Base-by-base conservation (phyloP, 805 yeast genomes). In the Yarrowia alimentaria region DNA sequence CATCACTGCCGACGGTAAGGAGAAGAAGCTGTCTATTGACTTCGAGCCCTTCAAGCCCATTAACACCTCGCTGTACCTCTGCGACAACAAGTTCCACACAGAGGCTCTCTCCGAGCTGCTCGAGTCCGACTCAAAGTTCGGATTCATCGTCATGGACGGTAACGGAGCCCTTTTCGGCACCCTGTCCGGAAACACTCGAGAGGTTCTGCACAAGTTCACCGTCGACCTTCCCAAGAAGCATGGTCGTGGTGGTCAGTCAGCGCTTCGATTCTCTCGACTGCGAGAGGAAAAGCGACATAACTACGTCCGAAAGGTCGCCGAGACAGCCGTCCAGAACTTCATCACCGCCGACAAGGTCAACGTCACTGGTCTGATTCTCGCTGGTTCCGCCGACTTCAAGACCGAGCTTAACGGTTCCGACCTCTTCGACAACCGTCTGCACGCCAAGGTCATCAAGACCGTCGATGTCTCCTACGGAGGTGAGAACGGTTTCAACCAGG, bases 171-270 rank as follows among this genome's bases (percentile, higher is more conserved):
- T 93, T 59, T 93, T 93, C 61, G 99, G 99, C 71, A 78, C 94
- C 14, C 80, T 93, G 52, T 81, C 94, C 35, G 99, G 99, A 68
- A 93, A 93, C 73, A 90, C 96, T 38, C 84, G 99, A 75, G 96
- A 93, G 56, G 87, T 93, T 35, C 75, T 93, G 64, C 96, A 91
- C 71, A 93, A 93, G 71, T 93, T 93, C 72, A 85, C 89, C 1
- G 99, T 93, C 52, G 99, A 93, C 70, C 76, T 93, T 62, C 99
- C 99, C 62, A 93, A 93, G 76, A 93, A 93, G 87, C 99, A 93
- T 77, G 99, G 99, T 64, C 85, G 99, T 79, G 99, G 99, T 85
- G 99, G 99, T 84, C 99, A 93, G 75, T 93, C 99, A 56, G 99
- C 99, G 35, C 68, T 93, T 61, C 98, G 99, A 87, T 93, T 93